Conservation (phyloP, 2,329 filamentous ascomycete species). For the Clonostachys chloroleuca region DNA sequence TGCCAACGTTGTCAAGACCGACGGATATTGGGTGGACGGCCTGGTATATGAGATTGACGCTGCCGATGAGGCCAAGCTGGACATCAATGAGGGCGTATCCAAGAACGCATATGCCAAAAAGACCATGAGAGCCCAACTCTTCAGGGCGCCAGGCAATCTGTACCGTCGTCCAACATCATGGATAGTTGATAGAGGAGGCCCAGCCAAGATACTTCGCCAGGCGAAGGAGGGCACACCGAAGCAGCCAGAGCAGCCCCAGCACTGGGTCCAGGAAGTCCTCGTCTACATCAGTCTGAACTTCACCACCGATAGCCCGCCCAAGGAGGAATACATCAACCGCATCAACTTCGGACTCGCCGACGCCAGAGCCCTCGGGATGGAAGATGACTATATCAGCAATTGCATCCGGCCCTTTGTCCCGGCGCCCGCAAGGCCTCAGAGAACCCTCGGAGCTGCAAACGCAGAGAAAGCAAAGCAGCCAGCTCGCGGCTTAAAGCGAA, state of each 20-base stretch:
- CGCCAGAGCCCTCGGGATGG: constrained; percentile 25
- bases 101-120: constrained; percentile 30
- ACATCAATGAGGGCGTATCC: constrained; percentile 33
- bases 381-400: constrained; percentile 25
- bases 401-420: constrained; percentile 29
- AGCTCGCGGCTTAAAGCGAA: constrained; percentile 4
- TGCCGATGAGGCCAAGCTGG: constrained; percentile 29
- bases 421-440: not conserved
- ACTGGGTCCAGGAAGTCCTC: constrained; percentile 23
- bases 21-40: constrained; percentile 29
- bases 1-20: constrained; percentile 31
- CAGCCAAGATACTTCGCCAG: constrained; percentile 14
- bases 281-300: constrained; percentile 30
- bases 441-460: not conserved
- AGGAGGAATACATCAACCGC: constrained; percentile 31
- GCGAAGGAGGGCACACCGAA: constrained; percentile 9
- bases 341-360: constrained; percentile 30
- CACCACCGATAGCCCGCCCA: constrained; percentile 23
- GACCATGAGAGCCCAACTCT: constrained; percentile 22
- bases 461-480: not conserved
- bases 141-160: constrained; percentile 20
- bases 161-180: constrained; percentile 28
- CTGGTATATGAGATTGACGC: constrained; percentile 32
- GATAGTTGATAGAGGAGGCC: constrained; percentile 29
- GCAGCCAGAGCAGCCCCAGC: constrained; percentile 9